Evolutionary conservation across 257 asterid species (phyloP).

Genomic region (Nicotiana sylvestris): DNA sequence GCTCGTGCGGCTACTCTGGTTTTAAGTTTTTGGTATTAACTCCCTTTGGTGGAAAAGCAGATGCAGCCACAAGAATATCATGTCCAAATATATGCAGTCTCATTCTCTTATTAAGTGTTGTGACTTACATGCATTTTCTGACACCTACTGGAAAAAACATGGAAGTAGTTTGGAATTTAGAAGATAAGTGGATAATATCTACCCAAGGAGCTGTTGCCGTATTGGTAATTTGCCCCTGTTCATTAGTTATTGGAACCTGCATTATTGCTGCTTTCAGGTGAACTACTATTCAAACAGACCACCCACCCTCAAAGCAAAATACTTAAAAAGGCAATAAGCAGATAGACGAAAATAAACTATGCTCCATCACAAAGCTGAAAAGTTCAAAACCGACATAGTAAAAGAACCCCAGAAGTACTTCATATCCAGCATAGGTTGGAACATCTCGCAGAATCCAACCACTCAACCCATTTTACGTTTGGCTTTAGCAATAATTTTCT

Average conservation of each 20-base stretch:
- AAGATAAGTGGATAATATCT: conserved; percentile 57
- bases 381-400: not conserved
- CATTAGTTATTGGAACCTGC: conserved; percentile 32
- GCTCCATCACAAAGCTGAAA: no score
- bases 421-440: not conserved
- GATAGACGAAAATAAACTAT: not conserved
- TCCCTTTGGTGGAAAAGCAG: no score
- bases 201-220: conserved; percentile 43
- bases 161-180: conserved; percentile 66
- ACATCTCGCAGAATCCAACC: not conserved
- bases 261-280: conserved; percentile 16
- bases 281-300: not conserved
- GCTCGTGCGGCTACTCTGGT: not conserved
- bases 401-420: no score
- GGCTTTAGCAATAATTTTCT: not conserved
- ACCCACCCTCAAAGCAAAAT: not conserved
- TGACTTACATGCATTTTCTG: not conserved
- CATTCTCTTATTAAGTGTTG: not conserved
- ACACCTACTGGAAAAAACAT: conserved; percentile 18
- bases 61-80: not conserved
- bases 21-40: not conserved
- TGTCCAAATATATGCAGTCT: not conserved
- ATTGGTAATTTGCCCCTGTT: conserved; percentile 35
- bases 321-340: not conserved
- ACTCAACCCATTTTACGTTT: not conserved